Base-by-base conservation (phyloP, 768 basidiomycete species). In the Suillus subluteus region DNA sequence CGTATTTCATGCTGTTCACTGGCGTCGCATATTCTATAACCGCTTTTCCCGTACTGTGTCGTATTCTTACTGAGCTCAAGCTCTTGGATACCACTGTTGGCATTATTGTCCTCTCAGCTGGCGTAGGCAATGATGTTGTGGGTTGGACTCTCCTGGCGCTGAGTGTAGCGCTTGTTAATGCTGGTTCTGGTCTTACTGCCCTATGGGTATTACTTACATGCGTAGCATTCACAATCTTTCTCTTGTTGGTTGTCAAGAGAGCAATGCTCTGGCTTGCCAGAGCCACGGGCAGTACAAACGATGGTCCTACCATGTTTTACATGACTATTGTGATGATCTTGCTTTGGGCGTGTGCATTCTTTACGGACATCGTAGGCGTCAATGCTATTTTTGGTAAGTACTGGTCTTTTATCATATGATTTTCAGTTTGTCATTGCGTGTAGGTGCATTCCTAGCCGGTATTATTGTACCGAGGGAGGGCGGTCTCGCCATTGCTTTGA, bases 1-100 rank as follows among this genome's bases (percentile, higher is more conserved):
- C 93, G 0, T 84, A 97, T 75, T 99, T 99, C 78, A 89, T 98
- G 86, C 87, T 99, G 44, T 98, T 99, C 78, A 89, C 92, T 12
- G 95, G 94, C 16, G 94, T 96, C 26, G 95, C 95, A 1, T 95
- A 90, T 79, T 90, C 91, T 4, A 95, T 95, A 72, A 94, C 92
- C 0, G 93, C 92, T 0, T 93, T 95, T 68, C 93, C 94, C 1
- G 91, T 95, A 2, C 82, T 95, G 8, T 94, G 92, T 76, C 85
- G 96, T 68, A 92, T 98, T 78, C 82, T 98, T 55, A 92, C 91
- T 2, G 96, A 98, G 74, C 86, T 97, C 64, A 95, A 96, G 77
- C 82, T 99, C 2, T 83, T 99, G 67, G 92, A 96, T 67, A 98
- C 95, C 0, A 90, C 88, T 0, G 94, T 99, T 44, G 98, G 96